phyloP scores from a whole-genome alignment of 768 basidiomycete genomes.

The Suillus americanus region DNA sequence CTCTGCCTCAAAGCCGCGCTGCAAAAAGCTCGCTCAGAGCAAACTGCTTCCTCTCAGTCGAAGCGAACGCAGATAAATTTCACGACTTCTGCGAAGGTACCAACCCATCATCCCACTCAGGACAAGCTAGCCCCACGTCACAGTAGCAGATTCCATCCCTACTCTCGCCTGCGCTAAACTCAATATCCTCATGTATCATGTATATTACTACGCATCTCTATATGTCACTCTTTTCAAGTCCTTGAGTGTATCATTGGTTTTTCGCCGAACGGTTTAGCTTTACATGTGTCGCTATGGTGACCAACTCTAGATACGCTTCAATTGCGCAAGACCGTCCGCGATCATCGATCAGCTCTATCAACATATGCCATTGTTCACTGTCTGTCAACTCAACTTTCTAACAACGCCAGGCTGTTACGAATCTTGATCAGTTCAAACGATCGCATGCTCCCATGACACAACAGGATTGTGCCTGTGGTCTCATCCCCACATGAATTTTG shows the following conservation, averaged over 20 bases:
- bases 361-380: neutral
- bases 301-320: neutral
- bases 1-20: conserved; percentile 47
- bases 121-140: conserved; percentile 20
- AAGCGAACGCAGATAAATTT: conserved; percentile 69
- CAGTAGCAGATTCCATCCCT: conserved; percentile 30
- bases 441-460: neutral
- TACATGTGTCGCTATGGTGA: neutral
- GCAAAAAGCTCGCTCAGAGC: conserved; percentile 66
- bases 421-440: neutral
- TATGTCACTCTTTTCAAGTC: neutral
- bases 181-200: neutral
- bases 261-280: neutral
- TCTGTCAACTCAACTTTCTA: neutral
- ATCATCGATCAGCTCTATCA: neutral
- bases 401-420: neutral
- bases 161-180: conserved; percentile 23
- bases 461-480: neutral
- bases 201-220: neutral
- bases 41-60: conserved; percentile 50
- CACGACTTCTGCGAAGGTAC: conserved; percentile 32
- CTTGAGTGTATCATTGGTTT: neutral
- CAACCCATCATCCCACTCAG: conserved; percentile 11
- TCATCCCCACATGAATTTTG: neutral
- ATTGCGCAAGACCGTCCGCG: neutral